phyloP scores from a whole-genome alignment of 192 early-diverging fungal genomes.

The Coemansia sp. region DNA sequence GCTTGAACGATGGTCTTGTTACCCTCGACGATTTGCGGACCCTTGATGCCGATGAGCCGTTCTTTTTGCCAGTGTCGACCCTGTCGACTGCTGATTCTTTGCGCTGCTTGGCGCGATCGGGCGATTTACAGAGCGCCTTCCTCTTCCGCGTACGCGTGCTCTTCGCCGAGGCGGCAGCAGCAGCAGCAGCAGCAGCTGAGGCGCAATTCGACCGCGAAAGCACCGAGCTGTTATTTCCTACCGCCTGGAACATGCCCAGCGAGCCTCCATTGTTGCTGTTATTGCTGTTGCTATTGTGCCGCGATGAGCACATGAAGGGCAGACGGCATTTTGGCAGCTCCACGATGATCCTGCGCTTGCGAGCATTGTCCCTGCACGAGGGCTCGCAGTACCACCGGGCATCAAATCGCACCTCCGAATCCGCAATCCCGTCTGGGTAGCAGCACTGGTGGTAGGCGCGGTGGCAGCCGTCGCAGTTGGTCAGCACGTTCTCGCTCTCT shows the following conservation, averaged over 20 bases:
- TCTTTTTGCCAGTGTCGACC: slow-evolving; percentile 8
- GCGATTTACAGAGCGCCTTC: slow-evolving; percentile 21
- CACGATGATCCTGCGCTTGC: slow-evolving; percentile 44
- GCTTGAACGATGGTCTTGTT: slow-evolving; percentile 46
- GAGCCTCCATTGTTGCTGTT: slow-evolving; percentile 2
- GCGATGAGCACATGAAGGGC: slow-evolving; percentile 54
- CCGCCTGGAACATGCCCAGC: background rate
- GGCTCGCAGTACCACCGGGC: slow-evolving; percentile 46
- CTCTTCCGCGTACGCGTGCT: slow-evolving; percentile 34
- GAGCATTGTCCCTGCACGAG: slow-evolving; percentile 44
- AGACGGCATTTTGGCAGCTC: slow-evolving; percentile 53
- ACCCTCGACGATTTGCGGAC: slow-evolving; percentile 54
- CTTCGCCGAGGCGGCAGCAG: background rate
- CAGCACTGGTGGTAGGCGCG: slow-evolving; percentile 79
- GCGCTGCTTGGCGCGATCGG: slow-evolving; percentile 11
- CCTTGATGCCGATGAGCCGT: slow-evolving; percentile 12
- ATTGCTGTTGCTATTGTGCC: slow-evolving; percentile 20
- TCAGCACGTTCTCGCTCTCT: slow-evolving; percentile 59
- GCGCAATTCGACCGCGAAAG: background rate
- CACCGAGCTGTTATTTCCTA: no score
- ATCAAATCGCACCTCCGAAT: slow-evolving; percentile 13
- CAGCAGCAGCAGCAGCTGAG: background rate
- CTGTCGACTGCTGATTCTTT: slow-evolving; percentile 3
- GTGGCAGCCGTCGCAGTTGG: slow-evolving; percentile 83
- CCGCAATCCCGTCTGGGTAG: slow-evolving; percentile 42